A percentile compares a stretch with the other conserved stretches of the same genome.
These are phyloP conservation scores for Colletotrichum chrysophilum DNA, from an alignment of 2,329 filamentous ascomycete genomes.

Conservation along the genomic window DNA sequence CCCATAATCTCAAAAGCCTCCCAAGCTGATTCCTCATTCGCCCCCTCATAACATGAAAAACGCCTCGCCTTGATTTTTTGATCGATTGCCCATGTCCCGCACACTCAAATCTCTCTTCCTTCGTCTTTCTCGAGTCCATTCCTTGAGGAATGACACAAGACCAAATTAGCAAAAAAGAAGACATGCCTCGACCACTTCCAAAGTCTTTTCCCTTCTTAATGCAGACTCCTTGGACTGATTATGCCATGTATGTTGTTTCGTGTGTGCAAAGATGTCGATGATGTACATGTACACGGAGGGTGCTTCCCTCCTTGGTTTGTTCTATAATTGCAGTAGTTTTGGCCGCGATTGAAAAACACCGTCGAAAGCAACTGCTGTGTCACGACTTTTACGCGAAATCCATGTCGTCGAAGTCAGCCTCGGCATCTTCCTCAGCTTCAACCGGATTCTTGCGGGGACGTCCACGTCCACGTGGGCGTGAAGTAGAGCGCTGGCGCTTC, in stretches of 20 bases:
- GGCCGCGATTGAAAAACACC: background rate
- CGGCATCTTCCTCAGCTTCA: slow-evolving; percentile 39
- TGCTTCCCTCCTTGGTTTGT: background rate
- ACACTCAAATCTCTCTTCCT: background rate
- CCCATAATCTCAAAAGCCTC: slow-evolving; percentile 24
- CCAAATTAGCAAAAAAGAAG: background rate
- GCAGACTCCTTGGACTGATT: background rate
- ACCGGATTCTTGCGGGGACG: slow-evolving; percentile 54
- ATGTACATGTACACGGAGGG: slow-evolving; percentile 9
- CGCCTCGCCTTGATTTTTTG: background rate
- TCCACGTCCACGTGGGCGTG: slow-evolving; percentile 54
- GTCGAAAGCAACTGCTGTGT: background rate
- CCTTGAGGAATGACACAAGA: background rate
- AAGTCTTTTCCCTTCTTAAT: background rate
- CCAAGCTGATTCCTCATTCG: background rate
- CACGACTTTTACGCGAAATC: slow-evolving; percentile 1
- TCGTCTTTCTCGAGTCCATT: background rate
- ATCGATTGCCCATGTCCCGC: background rate
- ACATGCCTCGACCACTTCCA: background rate
- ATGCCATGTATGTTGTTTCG: slow-evolving; percentile 3
- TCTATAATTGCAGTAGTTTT: background rate
- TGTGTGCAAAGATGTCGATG: background rate
- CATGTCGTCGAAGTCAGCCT: slow-evolving; percentile 38
- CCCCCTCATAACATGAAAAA: background rate
- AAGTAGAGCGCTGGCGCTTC: slow-evolving; percentile 62